These are phyloP conservation scores for Cadophora malorum DNA, from an alignment of 2,329 filamentous ascomycete genomes.

Conservation along the genomic window DNA sequence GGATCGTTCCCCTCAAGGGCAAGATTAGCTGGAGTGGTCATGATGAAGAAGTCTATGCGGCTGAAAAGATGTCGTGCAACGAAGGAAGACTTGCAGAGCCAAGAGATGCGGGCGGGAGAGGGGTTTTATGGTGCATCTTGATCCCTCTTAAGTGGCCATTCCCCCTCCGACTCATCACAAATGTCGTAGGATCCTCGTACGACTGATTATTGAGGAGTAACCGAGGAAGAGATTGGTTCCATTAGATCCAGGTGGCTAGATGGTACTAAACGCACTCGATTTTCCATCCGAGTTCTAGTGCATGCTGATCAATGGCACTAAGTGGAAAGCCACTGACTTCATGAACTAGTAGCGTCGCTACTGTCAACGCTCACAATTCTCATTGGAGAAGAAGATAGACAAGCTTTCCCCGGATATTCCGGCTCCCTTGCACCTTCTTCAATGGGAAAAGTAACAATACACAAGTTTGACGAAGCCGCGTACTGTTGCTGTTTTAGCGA, in stretches of 20 bases:
- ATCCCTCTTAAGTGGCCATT: no score
- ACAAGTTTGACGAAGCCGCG: neutral
- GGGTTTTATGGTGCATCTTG: slow-evolving; percentile 10
- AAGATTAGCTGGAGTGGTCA: slow-evolving; percentile 33
- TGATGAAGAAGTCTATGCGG: slow-evolving; percentile 24
- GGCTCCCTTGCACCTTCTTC: slow-evolving; percentile 9
- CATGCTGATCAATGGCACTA: slow-evolving; percentile 2
- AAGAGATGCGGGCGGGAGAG: slow-evolving; percentile 15
- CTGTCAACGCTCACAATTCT: neutral
- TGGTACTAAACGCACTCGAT: neutral
- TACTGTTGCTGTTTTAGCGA: neutral
- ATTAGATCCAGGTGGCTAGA: neutral
- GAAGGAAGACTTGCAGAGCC: neutral
- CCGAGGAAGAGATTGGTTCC: slow-evolving; percentile 10
- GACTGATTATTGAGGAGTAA: neutral
- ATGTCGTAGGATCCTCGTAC: neutral
- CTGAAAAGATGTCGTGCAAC: neutral
- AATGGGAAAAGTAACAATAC: neutral
- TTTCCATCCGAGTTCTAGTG: slow-evolving; percentile 11
- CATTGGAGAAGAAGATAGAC: neutral
- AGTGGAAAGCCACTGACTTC: neutral
- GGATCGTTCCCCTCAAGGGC: slow-evolving; percentile 39
- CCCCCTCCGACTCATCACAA: neutral
- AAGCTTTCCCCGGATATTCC: slow-evolving; percentile 7
- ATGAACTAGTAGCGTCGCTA: neutral